phyloP scores from a whole-genome alignment of 176 grass and related monocot species.

The Pharus latifolius region DNA sequence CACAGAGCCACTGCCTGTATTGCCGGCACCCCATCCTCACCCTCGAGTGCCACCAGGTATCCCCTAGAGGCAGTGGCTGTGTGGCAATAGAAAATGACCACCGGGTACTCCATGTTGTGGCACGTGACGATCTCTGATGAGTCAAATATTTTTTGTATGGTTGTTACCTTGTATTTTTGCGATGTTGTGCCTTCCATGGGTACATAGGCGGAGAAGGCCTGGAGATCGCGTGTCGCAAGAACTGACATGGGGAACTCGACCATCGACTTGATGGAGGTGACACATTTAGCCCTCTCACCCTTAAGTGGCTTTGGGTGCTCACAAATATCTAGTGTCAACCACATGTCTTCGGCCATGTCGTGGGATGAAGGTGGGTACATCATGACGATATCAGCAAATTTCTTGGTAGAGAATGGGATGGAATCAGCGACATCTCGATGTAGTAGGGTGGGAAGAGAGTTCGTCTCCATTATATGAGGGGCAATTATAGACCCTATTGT shows the following conservation, averaged over 20 bases:
- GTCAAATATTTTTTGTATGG: neutral
- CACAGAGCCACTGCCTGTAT: conserved; percentile 14
- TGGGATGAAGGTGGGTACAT: neutral
- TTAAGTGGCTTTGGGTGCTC: neutral
- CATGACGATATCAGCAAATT: neutral
- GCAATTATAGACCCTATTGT: too few relatives aligned
- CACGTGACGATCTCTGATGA: neutral
- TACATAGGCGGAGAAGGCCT: neutral
- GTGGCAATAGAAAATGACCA: conserved; percentile 29
- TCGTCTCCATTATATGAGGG: too few relatives aligned
- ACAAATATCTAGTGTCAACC: neutral
- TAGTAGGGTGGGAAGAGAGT: neutral
- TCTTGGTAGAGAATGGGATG: conserved; percentile 7
- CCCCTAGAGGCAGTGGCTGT: neutral
- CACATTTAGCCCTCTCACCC: neutral
- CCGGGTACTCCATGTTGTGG: conserved; percentile 8
- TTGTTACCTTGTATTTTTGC: conserved; percentile 15
- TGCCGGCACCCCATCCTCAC: neutral
- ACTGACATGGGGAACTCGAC: neutral
- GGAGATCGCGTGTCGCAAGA: neutral
- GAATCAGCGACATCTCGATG: neutral
- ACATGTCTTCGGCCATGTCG: neutral
- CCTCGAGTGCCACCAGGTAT: conserved; percentile 1
- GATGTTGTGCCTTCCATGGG: neutral
- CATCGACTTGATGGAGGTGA: conserved; percentile 31